Evolutionary conservation across 2,329 filamentous ascomycete species (phyloP).

Genomic region (Blumeria graminis): DNA sequence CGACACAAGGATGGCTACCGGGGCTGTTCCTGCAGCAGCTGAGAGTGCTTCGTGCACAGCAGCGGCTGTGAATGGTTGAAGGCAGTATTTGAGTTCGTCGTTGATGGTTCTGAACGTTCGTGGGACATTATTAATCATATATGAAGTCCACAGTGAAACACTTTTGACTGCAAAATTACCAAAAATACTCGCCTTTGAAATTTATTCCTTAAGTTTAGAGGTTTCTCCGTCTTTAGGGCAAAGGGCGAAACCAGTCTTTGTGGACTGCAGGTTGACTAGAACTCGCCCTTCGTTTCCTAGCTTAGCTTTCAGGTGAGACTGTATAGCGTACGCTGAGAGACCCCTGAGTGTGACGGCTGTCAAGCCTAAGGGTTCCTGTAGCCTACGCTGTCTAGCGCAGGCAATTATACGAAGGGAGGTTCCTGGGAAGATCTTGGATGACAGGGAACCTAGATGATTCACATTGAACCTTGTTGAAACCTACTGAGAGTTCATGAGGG

Average conservation of each 20-base stretch:
- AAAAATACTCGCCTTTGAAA: background rate
- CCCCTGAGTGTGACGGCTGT: no score
- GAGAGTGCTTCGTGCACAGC: background rate
- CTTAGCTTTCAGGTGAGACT: background rate
- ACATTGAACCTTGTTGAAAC: no score
- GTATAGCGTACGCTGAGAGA: background rate
- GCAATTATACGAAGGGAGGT: no score
- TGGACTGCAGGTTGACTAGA: background rate
- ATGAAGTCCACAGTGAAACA: background rate
- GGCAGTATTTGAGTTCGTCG: background rate
- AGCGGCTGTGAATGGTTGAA: background rate
- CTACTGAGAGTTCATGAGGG: no score
- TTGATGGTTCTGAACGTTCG: background rate
- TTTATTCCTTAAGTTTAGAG: background rate
- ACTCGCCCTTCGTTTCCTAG: background rate
- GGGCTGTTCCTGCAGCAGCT: background rate
- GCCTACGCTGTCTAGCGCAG: no score
- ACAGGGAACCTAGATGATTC: no score
- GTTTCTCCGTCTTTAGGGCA: background rate
- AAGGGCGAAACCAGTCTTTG: background rate
- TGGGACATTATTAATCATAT: background rate
- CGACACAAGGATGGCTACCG: background rate
- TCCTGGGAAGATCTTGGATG: no score
- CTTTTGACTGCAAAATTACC: background rate
- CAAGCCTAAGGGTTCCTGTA: no score